A percentile compares a stretch with the other conserved stretches of the same genome.
Conservation (phyloP, 805 yeast species). For the Diddensiella caesifluorescens region DNA sequence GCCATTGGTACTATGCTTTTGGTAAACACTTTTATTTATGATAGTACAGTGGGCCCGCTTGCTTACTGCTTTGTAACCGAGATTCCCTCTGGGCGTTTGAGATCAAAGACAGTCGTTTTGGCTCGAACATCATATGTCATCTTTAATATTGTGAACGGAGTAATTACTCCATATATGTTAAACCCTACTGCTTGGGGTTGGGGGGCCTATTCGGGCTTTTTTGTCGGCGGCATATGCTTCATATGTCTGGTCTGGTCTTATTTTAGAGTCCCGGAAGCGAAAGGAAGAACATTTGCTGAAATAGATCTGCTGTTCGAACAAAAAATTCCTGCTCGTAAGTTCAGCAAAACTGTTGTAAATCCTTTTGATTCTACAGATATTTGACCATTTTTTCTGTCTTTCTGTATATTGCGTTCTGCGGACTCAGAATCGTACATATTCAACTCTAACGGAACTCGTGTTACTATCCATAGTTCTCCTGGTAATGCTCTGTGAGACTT, state of each 20-base stretch:
- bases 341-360: constrained; percentile 13
- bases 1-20: constrained; percentile 9
- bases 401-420: too few species aligned
- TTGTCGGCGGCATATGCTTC: constrained; percentile 38
- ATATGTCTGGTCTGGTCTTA: constrained; percentile 39
- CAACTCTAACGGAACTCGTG: too few species aligned
- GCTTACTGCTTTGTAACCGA: constrained; percentile 38
- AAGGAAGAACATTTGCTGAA: constrained; percentile 53
- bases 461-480: too few species aligned
- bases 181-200: constrained; percentile 42
- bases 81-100: constrained; percentile 37
- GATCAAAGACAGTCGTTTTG: constrained; percentile 39
- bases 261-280: constrained; percentile 54
- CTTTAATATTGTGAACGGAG: constrained; percentile 13
- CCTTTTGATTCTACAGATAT: too few species aligned
- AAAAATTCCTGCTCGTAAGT: constrained; percentile 27
- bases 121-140: constrained; percentile 32
- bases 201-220: constrained; percentile 44
- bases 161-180: constrained; percentile 40
- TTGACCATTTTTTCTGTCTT: too few species aligned
- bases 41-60: constrained; percentile 20
- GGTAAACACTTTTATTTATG: constrained; percentile 9
- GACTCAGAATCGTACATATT: too few species aligned
- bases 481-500: too few species aligned
- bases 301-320: constrained; percentile 47